Base-by-base conservation (phyloP, 164 flowering plant species). In the Chloranthus sessilifolius region DNA sequence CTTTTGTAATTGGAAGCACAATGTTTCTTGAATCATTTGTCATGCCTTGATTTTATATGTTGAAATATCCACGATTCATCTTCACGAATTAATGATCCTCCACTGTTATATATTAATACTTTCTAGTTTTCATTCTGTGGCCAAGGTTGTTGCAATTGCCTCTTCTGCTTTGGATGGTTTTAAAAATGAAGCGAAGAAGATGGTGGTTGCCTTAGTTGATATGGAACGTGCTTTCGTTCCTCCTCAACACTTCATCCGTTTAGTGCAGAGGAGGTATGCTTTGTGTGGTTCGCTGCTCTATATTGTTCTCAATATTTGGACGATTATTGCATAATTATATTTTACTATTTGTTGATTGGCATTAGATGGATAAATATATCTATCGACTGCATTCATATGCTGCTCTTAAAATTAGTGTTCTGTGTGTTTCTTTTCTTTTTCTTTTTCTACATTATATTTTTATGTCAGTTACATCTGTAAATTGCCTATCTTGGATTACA, bases 151-250 rank as follows among this genome's bases (percentile, higher is more conserved):
- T 43, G 75, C 94, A 39, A 76, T 94, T 63, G 99, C 99, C 41
- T 80, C 74, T 63, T 60, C 81, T 70, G 99, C 99, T 11, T 65
- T 94, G 45, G 99, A 94, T 61, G 80, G 50, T 4, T 94, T 89
- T 58, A 87, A 77, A 61, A 82, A 59, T 67, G 95, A 94, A 61
- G 95, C 99, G 5, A 94, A 85, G 60, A 90, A 83, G 58, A 94
- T 94, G 99, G 99, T 94, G 34, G 85, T 87, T 68, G 97, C 92
- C 16, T 67, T 94, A 37, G 99, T 94, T 48, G 99, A 94, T 68
- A 94, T 94, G 99, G 99, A 94, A 67, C 81, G 99, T 30, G 99
- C 88, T 40, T 94, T 87, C 76, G 97, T 94, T 53, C 99, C 99
- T 50, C 97, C 99, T 22, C 97, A 94, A 62, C 99, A 94, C 57